Evolutionary conservation across 1,139 yeast genomes (phyloP), one percentile per base, ranked within the genome.

Genomic region (Yarrowia galli): DNA sequence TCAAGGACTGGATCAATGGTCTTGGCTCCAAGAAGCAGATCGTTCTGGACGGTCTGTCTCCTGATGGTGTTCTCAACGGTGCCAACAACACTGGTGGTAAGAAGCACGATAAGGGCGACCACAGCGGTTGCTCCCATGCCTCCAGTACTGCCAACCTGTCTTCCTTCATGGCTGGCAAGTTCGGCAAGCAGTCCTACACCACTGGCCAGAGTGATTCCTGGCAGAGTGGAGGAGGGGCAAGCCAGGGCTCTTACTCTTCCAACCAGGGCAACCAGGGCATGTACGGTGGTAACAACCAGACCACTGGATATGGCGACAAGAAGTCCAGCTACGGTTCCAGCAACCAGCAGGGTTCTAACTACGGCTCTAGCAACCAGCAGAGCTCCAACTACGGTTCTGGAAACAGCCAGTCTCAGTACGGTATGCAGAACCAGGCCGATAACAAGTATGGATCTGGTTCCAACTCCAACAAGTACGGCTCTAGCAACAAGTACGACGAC

Each of bases 61-160:
- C 71, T 20, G 69, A 73, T 22, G 74, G 74, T 22, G 74, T 72
- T 18, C 70, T 71, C 38, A 67, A 69, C 38, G 75, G 75, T 8
- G 56, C 45, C 32, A 71, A 71, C 63, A 72, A 71, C 65, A 43
- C 45, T 18, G 53, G 53, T 3, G 64, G 65, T 7, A 43, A 46
- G 38, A 54, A 65, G 48, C 54, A 48, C 38, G 66, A 48, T 36
- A 20, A 32, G 49, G 64, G 64, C 12, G 64, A 58, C 51, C 64
- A 58, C 23, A 43, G 51, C 22, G 66, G 66, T 23, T 61, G 66
- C n/a, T 46, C 54, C 6, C 66, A 61, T 20, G 66, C 66, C 36
- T 61, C 66, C 23, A 22, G 56, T 4, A 18, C 35, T 12, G 64
- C 64, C 40, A 58, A 58, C 20, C 35, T 61, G 25, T 23, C 54